Evolutionary conservation across 179 eudicot species (phyloP).

Genomic region (Corrigiola litoralis): DNA sequence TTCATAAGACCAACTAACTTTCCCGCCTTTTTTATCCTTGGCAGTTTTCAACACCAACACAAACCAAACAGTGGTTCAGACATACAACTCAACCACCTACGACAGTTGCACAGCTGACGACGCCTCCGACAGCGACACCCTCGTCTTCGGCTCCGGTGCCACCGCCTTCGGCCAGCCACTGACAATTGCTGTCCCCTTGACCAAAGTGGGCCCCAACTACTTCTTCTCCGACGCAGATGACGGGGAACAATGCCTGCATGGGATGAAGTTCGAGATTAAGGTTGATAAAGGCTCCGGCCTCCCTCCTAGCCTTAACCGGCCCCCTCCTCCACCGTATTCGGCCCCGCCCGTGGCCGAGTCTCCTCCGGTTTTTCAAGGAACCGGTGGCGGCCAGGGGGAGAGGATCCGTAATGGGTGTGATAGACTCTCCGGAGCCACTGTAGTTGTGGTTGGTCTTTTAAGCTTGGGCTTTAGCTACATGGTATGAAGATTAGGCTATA

Average conservation of each 20-base stretch:
- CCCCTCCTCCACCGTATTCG: conserved; percentile 68
- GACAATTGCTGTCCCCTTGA: conserved; percentile 45
- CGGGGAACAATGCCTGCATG: conserved; percentile 49
- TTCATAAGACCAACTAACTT: not conserved
- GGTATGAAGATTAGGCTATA: not conserved
- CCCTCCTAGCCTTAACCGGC: conserved; percentile 78
- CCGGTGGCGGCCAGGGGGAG: conserved; percentile 35
- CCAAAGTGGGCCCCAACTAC: conserved; percentile 51
- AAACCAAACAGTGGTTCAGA: conserved; percentile 57
- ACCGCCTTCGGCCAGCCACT: conserved; percentile 22
- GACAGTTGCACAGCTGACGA: conserved; percentile 45
- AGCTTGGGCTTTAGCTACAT: not conserved
- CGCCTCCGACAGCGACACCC: conserved; percentile 42
- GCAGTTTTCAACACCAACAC: conserved; percentile 58
- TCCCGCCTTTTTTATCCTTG: not conserved
- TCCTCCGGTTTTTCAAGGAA: conserved; percentile 38
- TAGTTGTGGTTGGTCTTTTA: conserved; percentile 13
- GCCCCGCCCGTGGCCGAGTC: conserved; percentile 27
- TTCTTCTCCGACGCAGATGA: conserved; percentile 63
- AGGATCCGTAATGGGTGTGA: conserved; percentile 16
- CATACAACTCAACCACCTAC: conserved; percentile 58
- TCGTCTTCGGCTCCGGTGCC: conserved; percentile 40
- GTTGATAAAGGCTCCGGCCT: conserved; percentile 62
- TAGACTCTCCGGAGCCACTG: not conserved
- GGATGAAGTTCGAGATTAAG: conserved; percentile 56